Evolutionary conservation across 2,329 filamentous ascomycete genomes (phyloP), one percentile per base, ranked within the genome.

Genomic region (Epichloe aotearoae): DNA sequence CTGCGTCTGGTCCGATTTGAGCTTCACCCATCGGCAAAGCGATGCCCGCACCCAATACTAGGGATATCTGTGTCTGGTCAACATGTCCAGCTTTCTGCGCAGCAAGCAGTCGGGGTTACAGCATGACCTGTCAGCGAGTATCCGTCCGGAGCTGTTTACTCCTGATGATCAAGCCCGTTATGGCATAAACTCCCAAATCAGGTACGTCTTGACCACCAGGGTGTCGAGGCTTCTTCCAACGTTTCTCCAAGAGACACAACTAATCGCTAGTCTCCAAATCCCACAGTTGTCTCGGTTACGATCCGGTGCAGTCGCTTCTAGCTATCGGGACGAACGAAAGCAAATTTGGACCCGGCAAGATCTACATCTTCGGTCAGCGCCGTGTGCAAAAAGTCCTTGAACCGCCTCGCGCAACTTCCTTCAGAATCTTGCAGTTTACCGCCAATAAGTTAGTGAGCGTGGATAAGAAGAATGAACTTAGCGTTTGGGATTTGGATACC

Each of bases 61-160:
- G 20, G 0, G 10, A 17, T 20, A 15, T 3, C 33, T 20, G 20
- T 19, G 34, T 20, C 37, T 37, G 38, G 49, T 47, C 57, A 62
- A 52, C 46, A 96, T 96, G 90, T 82, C 90, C 50, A 81, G 86
- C 60, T 91, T 97, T 65, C 73, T 98, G 55, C 79, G 93, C 65
- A 86, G 87, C 60, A 96, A 95, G 75, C 93, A 97, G 75, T 81
- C 88, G 52, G 93, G 93, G 62, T 85, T 98, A 60, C 85, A 89
- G 65, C 87, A 84, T 69, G 93, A 97, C 70, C 77, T 98, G 57
- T 95, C 90, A 49, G 82, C 83, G 17, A 86, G 84, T 57, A 81
- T 97, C 55, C 75, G 80, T 17, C 79, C 88, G 38, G 86, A 88
- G 54, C 71, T 87, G 14, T 95, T 97, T 64, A 73, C 79, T 53